Base-by-base conservation (phyloP, 139 green algal species). In the Gonium pectorale region DNA sequence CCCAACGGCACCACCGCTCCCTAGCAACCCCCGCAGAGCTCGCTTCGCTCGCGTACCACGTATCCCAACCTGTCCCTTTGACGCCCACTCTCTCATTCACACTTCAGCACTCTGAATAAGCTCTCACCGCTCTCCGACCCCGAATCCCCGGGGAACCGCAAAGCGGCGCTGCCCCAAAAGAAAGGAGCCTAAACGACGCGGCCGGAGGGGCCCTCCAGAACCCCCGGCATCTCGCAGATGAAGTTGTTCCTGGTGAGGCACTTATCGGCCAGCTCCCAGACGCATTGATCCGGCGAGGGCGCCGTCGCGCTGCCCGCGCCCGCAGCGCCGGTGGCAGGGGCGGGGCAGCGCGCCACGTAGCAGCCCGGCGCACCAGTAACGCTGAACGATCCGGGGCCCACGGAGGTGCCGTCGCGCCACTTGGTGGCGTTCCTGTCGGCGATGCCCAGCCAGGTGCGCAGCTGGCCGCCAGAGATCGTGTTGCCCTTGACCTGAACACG, bases 171-270 rank as follows among this genome's bases (percentile, higher is more conserved):
- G n/a, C n/a, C n/a, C n/a, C n/a, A n/a, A n/a, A n/a, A n/a, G n/a
- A n/a, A n/a, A n/a, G n/a, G n/a, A n/a, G n/a, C n/a, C n/a, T n/a
- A n/a, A n/a, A n/a, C n/a, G n/a, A n/a, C n/a, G n/a, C n/a, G 38
- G 41, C 75, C 75, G 0, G 59, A 62, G 40, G 3, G n/a, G 0
- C 40, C n/a, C 75, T 82, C 75, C 3, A 56, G 8, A 15, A 82
- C 59, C 5, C 75, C 75, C 7, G 75, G 75, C 0, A 82, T 5
- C 59, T 82, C 75, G 38, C 75, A 82, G 2, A 82, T 44, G n/a
- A 82, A 82, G 7, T 62, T 2, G 29, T 59, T 13, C 13, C 44
- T 26, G 0, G 59, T 29, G 15, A 82, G 56, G 40, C 75, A 82
- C 5, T 19, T 17, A 1, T 6, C 7, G 6, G 44, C 24, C 29